phyloP scores from a whole-genome alignment of 148 eudicot genomes.

The Silene uniflora region DNA sequence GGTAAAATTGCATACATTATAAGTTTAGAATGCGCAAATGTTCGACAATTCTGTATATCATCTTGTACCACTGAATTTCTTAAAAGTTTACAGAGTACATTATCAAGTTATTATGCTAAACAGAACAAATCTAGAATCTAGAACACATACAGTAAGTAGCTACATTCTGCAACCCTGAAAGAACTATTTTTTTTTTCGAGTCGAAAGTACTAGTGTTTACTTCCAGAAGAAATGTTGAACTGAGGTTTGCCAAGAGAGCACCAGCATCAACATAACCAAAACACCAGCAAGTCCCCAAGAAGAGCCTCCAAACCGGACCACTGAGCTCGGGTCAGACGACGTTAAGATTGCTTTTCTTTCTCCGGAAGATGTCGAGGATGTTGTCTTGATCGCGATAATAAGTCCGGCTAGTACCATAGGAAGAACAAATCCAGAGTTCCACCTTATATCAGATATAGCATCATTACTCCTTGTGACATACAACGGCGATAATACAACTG shows the following conservation, averaged over 20 bases:
- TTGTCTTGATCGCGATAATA: slow-evolving; percentile 74
- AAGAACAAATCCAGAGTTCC: slow-evolving; percentile 71
- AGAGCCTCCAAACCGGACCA: slow-evolving; percentile 59
- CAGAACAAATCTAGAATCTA: background rate
- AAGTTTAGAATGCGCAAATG: no score
- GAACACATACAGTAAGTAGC: slow-evolving; percentile 2
- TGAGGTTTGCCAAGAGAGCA: slow-evolving; percentile 74
- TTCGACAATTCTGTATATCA: background rate
- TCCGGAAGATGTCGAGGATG: slow-evolving; percentile 34
- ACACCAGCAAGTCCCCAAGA: slow-evolving; percentile 80
- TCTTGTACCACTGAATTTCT: slow-evolving; percentile 11
- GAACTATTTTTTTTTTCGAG: no score
- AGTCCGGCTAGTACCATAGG: slow-evolving; percentile 71
- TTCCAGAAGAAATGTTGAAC: slow-evolving; percentile 77
- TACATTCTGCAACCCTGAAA: background rate
- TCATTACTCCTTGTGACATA: slow-evolving; percentile 39
- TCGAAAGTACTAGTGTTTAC: slow-evolving; percentile 30
- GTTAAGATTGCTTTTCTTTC: slow-evolving; percentile 13
- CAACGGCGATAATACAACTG: slow-evolving; percentile 70
- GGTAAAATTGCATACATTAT: no score
- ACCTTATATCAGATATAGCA: slow-evolving; percentile 37
- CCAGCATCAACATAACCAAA: slow-evolving; percentile 58
- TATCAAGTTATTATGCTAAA: background rate
- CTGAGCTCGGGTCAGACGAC: slow-evolving; percentile 36
- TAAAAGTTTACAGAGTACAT: background rate